phyloP scores from a whole-genome alignment of 23 red algal genomes.

The Gracilariopsis chorda region DNA sequence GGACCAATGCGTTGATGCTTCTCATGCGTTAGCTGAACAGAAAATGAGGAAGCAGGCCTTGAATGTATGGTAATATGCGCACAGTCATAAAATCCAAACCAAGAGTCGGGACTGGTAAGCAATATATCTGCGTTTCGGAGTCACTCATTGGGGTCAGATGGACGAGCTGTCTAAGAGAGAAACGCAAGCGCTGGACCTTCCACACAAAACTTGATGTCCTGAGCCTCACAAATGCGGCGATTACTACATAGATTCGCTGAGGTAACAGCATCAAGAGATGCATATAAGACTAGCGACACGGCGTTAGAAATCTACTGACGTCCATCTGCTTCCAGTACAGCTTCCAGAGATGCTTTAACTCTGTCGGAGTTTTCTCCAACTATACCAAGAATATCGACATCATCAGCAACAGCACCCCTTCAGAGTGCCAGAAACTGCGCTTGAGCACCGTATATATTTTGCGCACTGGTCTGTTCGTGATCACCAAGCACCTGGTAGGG shows the following conservation, averaged over 20 bases:
- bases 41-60: not conserved
- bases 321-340: not conserved
- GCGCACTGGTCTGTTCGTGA: no score
- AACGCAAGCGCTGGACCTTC: slow-evolving; percentile 40
- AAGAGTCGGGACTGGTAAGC: slow-evolving; percentile 19
- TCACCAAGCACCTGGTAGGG: not conserved
- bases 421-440: not conserved
- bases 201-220: not conserved
- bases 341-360: not conserved
- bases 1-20: not conserved
- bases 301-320: not conserved
- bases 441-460: not conserved
- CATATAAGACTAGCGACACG: not conserved
- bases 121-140: not conserved
- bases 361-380: not conserved
- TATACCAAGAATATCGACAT: not conserved
- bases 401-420: not conserved
- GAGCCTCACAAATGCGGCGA: not conserved
- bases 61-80: slow-evolving; percentile 14
- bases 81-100: slow-evolving; percentile 57
- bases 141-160: slow-evolving; percentile 31
- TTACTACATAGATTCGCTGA: not conserved
- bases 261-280: slow-evolving; percentile 11
- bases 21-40: not conserved
- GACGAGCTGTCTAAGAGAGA: not conserved